A percentile compares a stretch with the other conserved stretches of the same genome.
phyloP scores from a whole-genome alignment of 1,139 yeast species.

The Kazachstania sp. region DNA sequence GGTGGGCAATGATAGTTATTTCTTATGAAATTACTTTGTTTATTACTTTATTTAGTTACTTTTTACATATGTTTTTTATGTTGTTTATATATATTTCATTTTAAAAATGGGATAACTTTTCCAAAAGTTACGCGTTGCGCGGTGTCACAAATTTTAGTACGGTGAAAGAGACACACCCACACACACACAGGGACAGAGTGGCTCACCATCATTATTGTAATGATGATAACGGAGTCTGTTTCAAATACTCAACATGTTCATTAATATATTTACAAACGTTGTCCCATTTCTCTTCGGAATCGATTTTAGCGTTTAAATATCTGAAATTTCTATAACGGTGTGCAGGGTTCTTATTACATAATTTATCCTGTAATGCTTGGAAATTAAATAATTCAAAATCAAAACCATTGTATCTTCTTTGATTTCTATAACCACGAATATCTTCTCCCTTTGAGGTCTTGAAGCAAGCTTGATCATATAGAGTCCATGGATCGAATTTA shows the following conservation, averaged over 20 bases:
- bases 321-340: slow-evolving; percentile 14
- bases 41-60: too few species aligned
- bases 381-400: slow-evolving; percentile 29
- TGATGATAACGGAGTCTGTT: neutral
- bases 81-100: too few species aligned
- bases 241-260: slow-evolving; percentile 16
- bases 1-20: too few species aligned
- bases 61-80: too few species aligned
- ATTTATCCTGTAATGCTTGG: slow-evolving; percentile 17
- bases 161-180: too few species aligned
- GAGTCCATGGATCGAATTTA: slow-evolving; percentile 25
- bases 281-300: slow-evolving; percentile 8
- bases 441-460: slow-evolving; percentile 18
- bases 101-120: too few species aligned
- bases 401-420: slow-evolving; percentile 17
- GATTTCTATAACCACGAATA: slow-evolving; percentile 22
- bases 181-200: too few species aligned
- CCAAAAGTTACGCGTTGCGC: too few species aligned
- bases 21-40: too few species aligned
- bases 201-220: too few species aligned
- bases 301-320: slow-evolving; percentile 17
- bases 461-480: slow-evolving; percentile 17
- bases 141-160: neutral
- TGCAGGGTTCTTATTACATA: slow-evolving; percentile 18
- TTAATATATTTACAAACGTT: slow-evolving; percentile 22